Evolutionary conservation across 2,329 filamentous ascomycete species (phyloP).

Genomic region (Fusarium sp.): DNA sequence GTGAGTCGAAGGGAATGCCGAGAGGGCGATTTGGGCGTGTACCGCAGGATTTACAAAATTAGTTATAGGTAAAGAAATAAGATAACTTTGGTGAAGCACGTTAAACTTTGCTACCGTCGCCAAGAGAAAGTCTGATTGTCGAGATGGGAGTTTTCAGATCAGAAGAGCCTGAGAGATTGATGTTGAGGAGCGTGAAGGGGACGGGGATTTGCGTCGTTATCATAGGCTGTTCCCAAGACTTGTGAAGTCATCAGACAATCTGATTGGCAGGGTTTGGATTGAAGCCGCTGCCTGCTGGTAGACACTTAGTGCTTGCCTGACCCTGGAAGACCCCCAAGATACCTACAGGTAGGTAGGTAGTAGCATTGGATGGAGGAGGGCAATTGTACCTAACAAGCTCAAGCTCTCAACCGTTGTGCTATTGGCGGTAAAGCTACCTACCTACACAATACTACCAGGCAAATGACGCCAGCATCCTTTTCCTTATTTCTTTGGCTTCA

Average conservation of each 20-base stretch:
- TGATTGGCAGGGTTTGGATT: slow-evolving; percentile 21
- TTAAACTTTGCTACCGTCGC: slow-evolving; percentile 5
- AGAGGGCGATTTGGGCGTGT: neutral
- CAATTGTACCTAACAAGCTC: neutral
- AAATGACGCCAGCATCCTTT: slow-evolving; percentile 11
- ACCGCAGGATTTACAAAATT: neutral
- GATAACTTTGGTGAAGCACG: neutral
- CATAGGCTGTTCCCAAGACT: slow-evolving; percentile 32
- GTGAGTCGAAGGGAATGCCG: slow-evolving; percentile 1
- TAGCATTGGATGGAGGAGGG: neutral
- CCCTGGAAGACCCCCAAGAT: neutral
- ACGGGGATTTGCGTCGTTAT: slow-evolving; percentile 16
- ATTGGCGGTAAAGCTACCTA: neutral
- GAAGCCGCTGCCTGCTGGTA: slow-evolving; percentile 3
- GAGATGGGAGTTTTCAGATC: slow-evolving; percentile 27
- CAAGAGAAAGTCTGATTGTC: slow-evolving; percentile 24
- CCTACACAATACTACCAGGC: neutral
- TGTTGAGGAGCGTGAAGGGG: slow-evolving; percentile 19
- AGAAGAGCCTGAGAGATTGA: slow-evolving; percentile 8
- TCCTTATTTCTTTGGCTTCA: neutral
- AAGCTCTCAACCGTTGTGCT: slow-evolving; percentile 9
- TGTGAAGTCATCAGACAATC: slow-evolving; percentile 27
- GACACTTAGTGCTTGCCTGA: neutral
- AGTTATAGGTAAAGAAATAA: neutral
- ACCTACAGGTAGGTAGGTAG: neutral